A percentile compares a stretch with the other conserved stretches of the same genome.
phyloP scores from a whole-genome alignment of 441 rosid species.

The Bocquillonia castaneifolia region DNA sequence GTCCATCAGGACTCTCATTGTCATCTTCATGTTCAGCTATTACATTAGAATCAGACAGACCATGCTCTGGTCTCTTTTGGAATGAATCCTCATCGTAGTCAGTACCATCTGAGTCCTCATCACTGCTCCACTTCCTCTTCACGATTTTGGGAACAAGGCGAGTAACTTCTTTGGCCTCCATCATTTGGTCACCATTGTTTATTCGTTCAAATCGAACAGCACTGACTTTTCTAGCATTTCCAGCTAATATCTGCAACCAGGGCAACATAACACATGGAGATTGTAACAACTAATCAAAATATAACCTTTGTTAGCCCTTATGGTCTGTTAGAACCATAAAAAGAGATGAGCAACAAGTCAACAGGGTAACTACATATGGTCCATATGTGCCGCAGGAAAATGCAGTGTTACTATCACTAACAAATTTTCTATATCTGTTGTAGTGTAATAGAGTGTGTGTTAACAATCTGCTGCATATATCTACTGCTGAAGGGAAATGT shows the following conservation, averaged over 20 bases:
- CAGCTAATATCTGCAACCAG: conserved; percentile 70
- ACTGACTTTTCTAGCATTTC: conserved; percentile 94
- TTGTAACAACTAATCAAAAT: conserved; percentile 10
- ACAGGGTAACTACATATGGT: not conserved
- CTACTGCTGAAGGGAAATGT: not conserved
- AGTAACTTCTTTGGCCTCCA: conserved; percentile 63
- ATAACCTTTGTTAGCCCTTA: not conserved
- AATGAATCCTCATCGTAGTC: conserved; percentile 37
- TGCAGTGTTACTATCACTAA: not conserved
- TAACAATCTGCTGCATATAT: not conserved
- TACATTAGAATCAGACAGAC: conserved; percentile 42
- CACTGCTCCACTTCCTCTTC: conserved; percentile 73
- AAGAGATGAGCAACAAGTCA: conserved; percentile 5
- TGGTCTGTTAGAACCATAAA: not conserved
- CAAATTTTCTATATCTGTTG: not conserved
- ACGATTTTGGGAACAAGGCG: conserved; percentile 70
- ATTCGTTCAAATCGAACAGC: conserved; percentile 84
- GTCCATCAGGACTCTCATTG: conserved; percentile 30
- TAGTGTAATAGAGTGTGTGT: not conserved
- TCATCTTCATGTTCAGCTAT: conserved; percentile 43
- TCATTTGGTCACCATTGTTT: conserved; percentile 41
- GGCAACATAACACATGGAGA: conserved; percentile 7
- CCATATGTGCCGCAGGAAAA: not conserved
- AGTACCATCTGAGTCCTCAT: conserved; percentile 41
- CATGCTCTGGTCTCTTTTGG: conserved; percentile 36